Evolutionary conservation across 2,329 filamentous ascomycete genomes (phyloP).

Genomic region (Didymella pomorum): DNA sequence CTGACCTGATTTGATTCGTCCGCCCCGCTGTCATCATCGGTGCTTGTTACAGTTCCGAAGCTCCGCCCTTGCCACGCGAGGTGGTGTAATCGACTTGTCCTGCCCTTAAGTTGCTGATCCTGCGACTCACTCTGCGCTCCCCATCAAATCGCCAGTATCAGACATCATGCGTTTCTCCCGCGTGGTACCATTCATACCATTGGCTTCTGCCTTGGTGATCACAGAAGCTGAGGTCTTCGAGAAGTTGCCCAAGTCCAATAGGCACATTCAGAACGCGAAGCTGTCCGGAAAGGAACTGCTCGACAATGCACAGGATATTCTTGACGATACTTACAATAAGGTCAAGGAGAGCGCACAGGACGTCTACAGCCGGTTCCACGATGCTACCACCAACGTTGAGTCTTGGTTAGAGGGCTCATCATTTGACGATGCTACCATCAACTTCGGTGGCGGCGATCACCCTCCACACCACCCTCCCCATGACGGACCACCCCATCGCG

Average conservation of each 20-base stretch:
- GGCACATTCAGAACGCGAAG: constrained; percentile 25
- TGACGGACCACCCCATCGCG: constrained; percentile 25
- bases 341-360: constrained; percentile 49
- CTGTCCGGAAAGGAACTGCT: constrained; percentile 21
- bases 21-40: constrained; percentile 17
- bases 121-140: constrained; percentile 22
- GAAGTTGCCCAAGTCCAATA: constrained; percentile 40
- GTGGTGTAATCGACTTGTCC: constrained; percentile 45
- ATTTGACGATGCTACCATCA: constrained; percentile 45
- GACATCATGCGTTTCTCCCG: constrained; percentile 59
- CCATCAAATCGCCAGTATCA: constrained; percentile 16
- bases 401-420: constrained; percentile 56
- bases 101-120: constrained; percentile 23
- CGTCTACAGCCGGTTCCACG: constrained; percentile 53
- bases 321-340: constrained; percentile 55
- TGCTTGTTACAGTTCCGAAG: constrained; percentile 12
- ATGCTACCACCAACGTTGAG: constrained; percentile 56
- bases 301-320: constrained; percentile 47
- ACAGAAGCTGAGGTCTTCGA: constrained; percentile 60
- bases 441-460: constrained; percentile 48
- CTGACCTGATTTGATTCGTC: constrained; percentile 16
- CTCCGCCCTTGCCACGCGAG: constrained; percentile 30
- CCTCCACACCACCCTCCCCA: constrained; percentile 36
- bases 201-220: constrained; percentile 62
- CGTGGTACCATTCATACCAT: constrained; percentile 59